Conservation (phyloP, 2,329 filamentous ascomycete genomes). For the Pseudogymnoascus sp. region DNA sequence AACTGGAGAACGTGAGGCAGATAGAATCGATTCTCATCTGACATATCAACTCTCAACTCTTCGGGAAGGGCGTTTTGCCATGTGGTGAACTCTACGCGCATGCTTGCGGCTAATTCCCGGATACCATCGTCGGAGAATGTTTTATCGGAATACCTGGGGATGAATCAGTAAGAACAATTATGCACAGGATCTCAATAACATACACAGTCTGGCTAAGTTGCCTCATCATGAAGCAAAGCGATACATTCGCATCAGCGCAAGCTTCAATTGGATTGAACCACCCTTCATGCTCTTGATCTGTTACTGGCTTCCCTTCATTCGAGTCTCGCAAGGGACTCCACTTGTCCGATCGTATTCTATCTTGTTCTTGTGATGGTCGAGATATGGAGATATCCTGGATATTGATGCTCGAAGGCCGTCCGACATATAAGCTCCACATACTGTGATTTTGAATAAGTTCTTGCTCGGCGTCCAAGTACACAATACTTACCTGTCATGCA, state of each 20-base stretch:
- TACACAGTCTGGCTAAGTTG: conserved; percentile 13
- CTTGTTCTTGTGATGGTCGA: conserved; percentile 2
- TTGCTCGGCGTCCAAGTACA: neutral
- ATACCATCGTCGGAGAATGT: conserved; percentile 9
- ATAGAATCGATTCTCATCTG: conserved; percentile 11
- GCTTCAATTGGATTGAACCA: conserved; percentile 10
- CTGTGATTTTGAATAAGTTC: neutral
- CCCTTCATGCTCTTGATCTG: neutral
- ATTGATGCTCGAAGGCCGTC: conserved; percentile 12
- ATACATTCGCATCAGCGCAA: conserved; percentile 11
- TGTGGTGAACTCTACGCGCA: conserved; percentile 11
- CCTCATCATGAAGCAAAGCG: conserved; percentile 13
- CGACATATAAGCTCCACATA: conserved; percentile 14
- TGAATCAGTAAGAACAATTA: neutral
- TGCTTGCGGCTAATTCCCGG: conserved; percentile 10
- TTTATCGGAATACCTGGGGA: conserved; percentile 10
- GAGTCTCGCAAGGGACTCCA: neutral
- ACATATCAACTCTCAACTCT: conserved; percentile 11
- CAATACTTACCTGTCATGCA: conserved; percentile 11
- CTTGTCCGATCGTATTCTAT: neutral
- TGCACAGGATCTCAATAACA: neutral
- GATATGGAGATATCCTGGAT: conserved; percentile 12
- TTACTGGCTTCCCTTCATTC: neutral
- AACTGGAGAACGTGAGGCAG: conserved; percentile 12
- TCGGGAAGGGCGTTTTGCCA: conserved; percentile 10